Base-by-base conservation (phyloP, 768 basidiomycete genomes). In the Dioszegia hungarica region DNA sequence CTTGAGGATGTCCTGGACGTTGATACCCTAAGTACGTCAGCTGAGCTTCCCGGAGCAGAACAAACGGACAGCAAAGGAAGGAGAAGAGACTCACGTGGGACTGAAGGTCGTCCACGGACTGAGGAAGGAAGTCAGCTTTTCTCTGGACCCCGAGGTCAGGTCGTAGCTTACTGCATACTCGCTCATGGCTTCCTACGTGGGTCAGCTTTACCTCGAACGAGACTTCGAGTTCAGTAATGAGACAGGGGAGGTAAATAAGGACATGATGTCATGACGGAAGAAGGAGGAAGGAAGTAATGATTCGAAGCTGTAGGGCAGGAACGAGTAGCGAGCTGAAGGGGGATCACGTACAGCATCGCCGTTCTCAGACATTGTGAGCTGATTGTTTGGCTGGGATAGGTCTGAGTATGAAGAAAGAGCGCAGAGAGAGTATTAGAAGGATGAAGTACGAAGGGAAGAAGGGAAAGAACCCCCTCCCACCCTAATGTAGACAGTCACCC, bases 1-100 rank as follows among this genome's bases (percentile, higher is more conserved):
- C 77, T 97, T 97, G 48, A 87, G 75, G 55, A 97, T 95, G 72
- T 97, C 93, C 79, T 94, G 90, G 25, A 91, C 85, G 63, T 92
- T 94, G 75, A 94, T 93, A 14, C 92, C 91, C 91, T 94, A 64
- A 8, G 14, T 34, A 22, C n/a, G 36, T 45, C 33, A 50, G 39
- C 25, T 39, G 29, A n/a, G 17, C 19, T 10, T 17, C 4, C 11
- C 50, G 19, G 8, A 24, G 4, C 36, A 17, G 11, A 19, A 38
- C 24, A 27, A 22, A 1, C 28, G 8, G 28, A 8, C 25, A 8
- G 15, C 40, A 19, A 19, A 27, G 38, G 31, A 22, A 40, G n/a
- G 40, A 28, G 31, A n/a, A 43, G 52, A 12, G 31, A 57, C 69
- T 63, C 43, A 72, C 71, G 34, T 73, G 71, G 15, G 61, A 37